These are phyloP conservation scores for Coemansia furcata DNA, from an alignment of 192 early-diverging fungal genomes.

Conservation along the genomic window DNA sequence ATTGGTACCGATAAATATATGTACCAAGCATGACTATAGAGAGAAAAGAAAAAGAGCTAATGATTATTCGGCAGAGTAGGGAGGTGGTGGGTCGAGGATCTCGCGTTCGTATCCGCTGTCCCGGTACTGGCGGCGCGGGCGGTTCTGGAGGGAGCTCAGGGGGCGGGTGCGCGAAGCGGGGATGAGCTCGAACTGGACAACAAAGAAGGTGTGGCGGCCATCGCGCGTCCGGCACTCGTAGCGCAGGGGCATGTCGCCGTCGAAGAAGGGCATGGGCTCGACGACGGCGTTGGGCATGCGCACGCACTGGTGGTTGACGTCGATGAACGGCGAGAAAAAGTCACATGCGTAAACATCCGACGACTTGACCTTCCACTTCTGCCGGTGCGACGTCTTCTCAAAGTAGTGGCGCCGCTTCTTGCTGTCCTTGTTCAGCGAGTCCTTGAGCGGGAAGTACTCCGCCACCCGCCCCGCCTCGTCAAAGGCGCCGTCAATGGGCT, in stretches of 20 bases:
- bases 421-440: slow-evolving; percentile 47
- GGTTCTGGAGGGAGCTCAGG: slow-evolving; percentile 26
- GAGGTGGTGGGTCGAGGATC: slow-evolving; percentile 52
- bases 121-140: slow-evolving; percentile 46
- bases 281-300: slow-evolving; percentile 53
- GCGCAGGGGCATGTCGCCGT: slow-evolving; percentile 49
- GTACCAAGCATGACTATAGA: not conserved
- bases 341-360: slow-evolving; percentile 48
- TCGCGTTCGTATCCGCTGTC: slow-evolving; percentile 54
- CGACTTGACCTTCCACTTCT: slow-evolving; percentile 41
- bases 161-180: slow-evolving; percentile 41
- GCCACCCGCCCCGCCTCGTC: slow-evolving; percentile 42
- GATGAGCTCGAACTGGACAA: slow-evolving; percentile 53
- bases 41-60: not conserved
- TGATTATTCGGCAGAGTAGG: slow-evolving; percentile 41
- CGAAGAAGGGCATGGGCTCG: slow-evolving; percentile 53
- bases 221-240: slow-evolving; percentile 51
- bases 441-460: slow-evolving; percentile 51
- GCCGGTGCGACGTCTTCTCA: slow-evolving; percentile 48
- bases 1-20: not conserved
- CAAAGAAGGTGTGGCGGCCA: slow-evolving; percentile 45
- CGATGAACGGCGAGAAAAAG: slow-evolving; percentile 54
- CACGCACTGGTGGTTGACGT: slow-evolving; percentile 56
- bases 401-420: slow-evolving; percentile 52
- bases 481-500: slow-evolving; percentile 48